Evolutionary conservation across 768 basidiomycete species (phyloP), one percentile per base, ranked within the genome.

Genomic region (Trametes meyenii): DNA sequence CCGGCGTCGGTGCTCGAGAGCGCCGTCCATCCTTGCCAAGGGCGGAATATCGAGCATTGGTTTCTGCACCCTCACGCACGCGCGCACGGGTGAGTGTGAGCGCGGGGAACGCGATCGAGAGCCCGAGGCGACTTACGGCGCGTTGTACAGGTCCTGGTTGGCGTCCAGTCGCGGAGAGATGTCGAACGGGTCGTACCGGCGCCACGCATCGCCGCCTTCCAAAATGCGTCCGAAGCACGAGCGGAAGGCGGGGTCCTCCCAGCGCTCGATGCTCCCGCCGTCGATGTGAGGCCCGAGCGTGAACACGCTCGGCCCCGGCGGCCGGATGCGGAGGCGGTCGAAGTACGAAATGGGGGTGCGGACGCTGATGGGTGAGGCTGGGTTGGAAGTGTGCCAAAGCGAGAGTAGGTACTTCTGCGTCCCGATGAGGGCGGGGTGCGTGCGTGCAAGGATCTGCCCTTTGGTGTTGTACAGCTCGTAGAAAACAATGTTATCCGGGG

Each of bases 181-280:
- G 26, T 85, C 85, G 62, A 84, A 90, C 2, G 88, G 81, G 69
- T 90, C 86, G 66, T 90, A 85, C 36, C 76, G 66, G 24, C 76
- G 75, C 87, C 88, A 90, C 24, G 78, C 71, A 55, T 67, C 64
- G 17, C 60, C 60, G 38, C 81, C 75, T 1, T 72, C 69, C 39
- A 91, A 75, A 33, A 90, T 86, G 45, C 80, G 76, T 10, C 72
- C 72, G 63, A 86, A 90, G 65, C 83, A 88, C 3, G 74, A 72
- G 48, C 86, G 75, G 73, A 84, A 85, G 2, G 66, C 70, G 0
- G 77, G 72, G 70, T 90, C 86, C 73, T 89, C 85, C 87, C 86
- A 88, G 12, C 92, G 79, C 71, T 94, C 92, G n/a, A 92, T 81
- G 1, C 84, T 73, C 11, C 90, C 89, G 5, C 91, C 90, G 82